Conservation (phyloP, 2,329 filamentous ascomycete species). For the Aureobasidium pullulans region DNA sequence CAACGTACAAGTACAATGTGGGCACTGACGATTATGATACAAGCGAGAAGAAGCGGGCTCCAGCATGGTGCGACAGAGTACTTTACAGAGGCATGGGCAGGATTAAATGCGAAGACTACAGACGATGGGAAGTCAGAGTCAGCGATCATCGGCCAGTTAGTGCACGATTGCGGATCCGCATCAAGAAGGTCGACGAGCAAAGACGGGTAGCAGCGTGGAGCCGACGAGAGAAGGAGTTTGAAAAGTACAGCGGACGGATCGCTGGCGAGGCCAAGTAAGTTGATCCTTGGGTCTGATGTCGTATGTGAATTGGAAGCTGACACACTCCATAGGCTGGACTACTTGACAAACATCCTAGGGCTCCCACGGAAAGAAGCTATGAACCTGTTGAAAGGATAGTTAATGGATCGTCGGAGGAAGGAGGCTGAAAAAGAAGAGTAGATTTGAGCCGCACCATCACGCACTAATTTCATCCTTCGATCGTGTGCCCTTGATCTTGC, state of each 20-base stretch:
- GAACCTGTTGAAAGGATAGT: constrained; percentile 8
- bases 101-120: constrained; percentile 82
- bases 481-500: background rate
- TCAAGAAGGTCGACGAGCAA: constrained; percentile 71
- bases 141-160: constrained; percentile 93
- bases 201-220: constrained; percentile 62
- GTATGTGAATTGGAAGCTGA: background rate
- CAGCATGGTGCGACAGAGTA: constrained; percentile 93
- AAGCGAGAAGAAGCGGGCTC: constrained; percentile 79
- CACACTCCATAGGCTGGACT: constrained; percentile 48
- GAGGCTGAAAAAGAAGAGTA: constrained; percentile 1
- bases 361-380: constrained; percentile 46
- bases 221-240: constrained; percentile 66
- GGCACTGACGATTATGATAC: constrained; percentile 91
- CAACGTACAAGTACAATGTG: constrained; percentile 98
- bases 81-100: constrained; percentile 76
- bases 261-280: constrained; percentile 71
- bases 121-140: constrained; percentile 78
- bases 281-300: background rate
- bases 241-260: constrained; percentile 61
- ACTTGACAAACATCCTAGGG: constrained; percentile 57
- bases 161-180: constrained; percentile 69
- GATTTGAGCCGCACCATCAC: constrained; percentile 3
- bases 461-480: background rate
- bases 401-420: background rate